These are phyloP conservation scores for Periconia macrospinosa DNA, from an alignment of 2,329 filamentous ascomycete genomes.

Conservation along the genomic window DNA sequence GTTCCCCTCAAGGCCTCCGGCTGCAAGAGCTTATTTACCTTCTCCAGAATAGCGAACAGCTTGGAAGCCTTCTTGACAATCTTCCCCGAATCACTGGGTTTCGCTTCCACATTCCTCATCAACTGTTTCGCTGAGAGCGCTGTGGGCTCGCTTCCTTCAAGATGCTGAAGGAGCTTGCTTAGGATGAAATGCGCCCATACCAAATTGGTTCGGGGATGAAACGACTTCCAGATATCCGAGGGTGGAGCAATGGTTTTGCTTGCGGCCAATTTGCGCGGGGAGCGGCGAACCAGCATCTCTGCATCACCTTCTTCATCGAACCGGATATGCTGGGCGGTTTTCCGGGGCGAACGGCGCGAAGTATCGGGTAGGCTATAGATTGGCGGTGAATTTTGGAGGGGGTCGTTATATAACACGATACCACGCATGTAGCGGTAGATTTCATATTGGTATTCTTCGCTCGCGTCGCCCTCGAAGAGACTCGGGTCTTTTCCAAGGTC, in stretches of 20 bases:
- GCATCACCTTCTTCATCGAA: conserved; percentile 16
- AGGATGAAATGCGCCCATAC: conserved; percentile 66
- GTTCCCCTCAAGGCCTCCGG: conserved; percentile 36
- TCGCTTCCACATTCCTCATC: conserved; percentile 15
- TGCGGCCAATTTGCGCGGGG: not conserved
- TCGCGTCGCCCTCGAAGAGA: conserved; percentile 52
- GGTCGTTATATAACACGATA: conserved; percentile 48
- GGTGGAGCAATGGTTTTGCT: not conserved
- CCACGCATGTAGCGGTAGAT: conserved; percentile 58
- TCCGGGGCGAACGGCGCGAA: conserved; percentile 28
- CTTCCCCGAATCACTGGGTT: conserved; percentile 14
- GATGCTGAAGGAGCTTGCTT: conserved; percentile 54
- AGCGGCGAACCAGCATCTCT: conserved; percentile 11
- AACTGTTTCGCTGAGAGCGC: conserved; percentile 11
- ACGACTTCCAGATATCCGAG: conserved; percentile 52
- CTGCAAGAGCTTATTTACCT: conserved; percentile 43
- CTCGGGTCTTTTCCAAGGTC: conserved; percentile 49
- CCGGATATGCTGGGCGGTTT: conserved; percentile 27
- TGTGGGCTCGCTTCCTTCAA: conserved; percentile 29
- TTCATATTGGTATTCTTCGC: conserved; percentile 57
- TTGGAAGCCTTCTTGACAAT: conserved; percentile 40
- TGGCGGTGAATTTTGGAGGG: conserved; percentile 30
- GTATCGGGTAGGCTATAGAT: conserved; percentile 11
- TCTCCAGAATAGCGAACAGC: conserved; percentile 41
- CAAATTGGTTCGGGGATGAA: conserved; percentile 63